Evolutionary conservation across 306 rosid species (phyloP).

Genomic region (Ormosia semicastrata): DNA sequence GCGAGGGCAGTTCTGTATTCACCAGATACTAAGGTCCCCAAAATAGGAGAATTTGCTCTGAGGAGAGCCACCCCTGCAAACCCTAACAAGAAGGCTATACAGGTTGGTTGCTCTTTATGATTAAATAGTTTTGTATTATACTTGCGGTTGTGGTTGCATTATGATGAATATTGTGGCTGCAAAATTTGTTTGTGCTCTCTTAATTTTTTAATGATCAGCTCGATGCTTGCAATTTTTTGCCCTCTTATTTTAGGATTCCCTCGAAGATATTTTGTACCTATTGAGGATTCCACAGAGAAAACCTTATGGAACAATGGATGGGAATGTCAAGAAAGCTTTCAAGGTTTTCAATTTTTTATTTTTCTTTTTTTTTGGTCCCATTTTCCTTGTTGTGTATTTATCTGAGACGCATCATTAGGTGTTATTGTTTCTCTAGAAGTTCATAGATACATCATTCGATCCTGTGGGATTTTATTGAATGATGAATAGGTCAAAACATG

Average conservation of each 20-base stretch:
- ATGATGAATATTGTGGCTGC: no score
- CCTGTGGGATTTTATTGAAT: no score
- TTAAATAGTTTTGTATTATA: background rate
- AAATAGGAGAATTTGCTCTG: constrained; percentile 89
- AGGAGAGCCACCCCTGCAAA: constrained; percentile 91
- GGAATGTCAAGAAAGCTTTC: constrained; percentile 87
- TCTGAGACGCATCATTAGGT: background rate
- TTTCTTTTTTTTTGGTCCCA: background rate
- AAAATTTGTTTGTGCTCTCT: no score
- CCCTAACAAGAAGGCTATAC: constrained; percentile 78
- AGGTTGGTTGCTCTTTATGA: constrained; percentile 53
- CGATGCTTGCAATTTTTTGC: background rate
- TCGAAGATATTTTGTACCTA: constrained; percentile 82
- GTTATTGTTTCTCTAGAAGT: background rate
- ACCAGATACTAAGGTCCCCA: constrained; percentile 86
- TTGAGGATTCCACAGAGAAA: constrained; percentile 93
- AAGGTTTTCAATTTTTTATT: constrained; percentile 51
- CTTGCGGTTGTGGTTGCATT: no score
- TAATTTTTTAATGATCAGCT: background rate
- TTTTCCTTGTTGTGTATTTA: background rate
- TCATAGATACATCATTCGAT: background rate
- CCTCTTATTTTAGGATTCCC: constrained; percentile 58
- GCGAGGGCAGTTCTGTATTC: constrained; percentile 78
- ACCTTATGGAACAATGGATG: constrained; percentile 96
- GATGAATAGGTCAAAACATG: no score